Evolutionary conservation across 352 stramenopile genomes (phyloP), one percentile per base, ranked within the genome.

Genomic region (Globisporangium carolinianum): DNA sequence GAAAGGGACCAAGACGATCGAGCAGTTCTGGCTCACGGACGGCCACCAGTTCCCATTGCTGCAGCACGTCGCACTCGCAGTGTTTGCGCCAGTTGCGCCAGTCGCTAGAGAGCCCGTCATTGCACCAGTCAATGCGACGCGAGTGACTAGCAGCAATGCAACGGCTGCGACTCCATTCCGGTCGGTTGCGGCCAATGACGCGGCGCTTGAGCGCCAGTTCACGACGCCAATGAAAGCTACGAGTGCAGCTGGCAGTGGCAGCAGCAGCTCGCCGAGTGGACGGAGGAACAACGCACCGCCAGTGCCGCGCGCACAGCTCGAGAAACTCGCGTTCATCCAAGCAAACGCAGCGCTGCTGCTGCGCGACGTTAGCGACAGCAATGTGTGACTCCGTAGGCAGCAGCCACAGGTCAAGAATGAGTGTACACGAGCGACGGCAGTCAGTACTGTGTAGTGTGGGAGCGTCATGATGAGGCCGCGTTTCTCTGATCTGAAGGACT

Each of bases 11-110:
- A 75, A 77, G 64, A 59, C 57, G 9, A 61, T 71, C 41, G 47
- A 63, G 37, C 69, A 75, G 49, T 77, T 66, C 48, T 77, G 69
- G 69, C 58, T 66, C 38, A 61, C 56, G 12, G 69, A 77, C 48
- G 64, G 67, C 0, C 43, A 59, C 50, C 63, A 46, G 14, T 77
- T 61, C 52, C 69, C 69, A 18, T 32, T 69, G 18, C 53, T 77
- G 15, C 67, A 77, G 47, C 47, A 53, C n/a, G 47, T 75, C 8
- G 69, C 69, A 15, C 39, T 57, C 36, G 32, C 53, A 14, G 47
- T 77, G 47, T 71, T 77, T 39, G 37, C 38, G 18, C 9, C 42
- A 24, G 24, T 24, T 24, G 24, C 24, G 24, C 24, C 24, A 24
- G 24, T 24, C 24, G 24, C 24, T 24, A 24, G 24, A 24, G 24